Evolutionary conservation across 768 basidiomycete genomes (phyloP).

Genomic region (Suillus brevipes): DNA sequence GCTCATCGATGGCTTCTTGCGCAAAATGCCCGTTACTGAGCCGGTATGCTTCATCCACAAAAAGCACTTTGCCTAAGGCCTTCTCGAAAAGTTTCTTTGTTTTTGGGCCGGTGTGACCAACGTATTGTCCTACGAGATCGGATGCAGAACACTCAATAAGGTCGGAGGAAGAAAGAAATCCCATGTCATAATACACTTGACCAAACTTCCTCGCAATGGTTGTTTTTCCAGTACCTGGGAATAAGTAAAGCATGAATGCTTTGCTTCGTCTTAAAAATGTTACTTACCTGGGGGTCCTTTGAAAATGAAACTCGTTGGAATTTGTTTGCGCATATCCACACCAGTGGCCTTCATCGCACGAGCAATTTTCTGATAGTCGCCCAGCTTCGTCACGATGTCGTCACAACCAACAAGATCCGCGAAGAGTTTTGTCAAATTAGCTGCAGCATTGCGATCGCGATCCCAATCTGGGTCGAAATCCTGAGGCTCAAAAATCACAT

Average conservation of each 20-base stretch:
- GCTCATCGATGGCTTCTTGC: conserved; percentile 70
- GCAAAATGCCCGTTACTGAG: conserved; percentile 62
- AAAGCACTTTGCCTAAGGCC: conserved; percentile 66
- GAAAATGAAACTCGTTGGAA: conserved; percentile 69
- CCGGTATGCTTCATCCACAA: conserved; percentile 73
- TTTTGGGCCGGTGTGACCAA: conserved; percentile 74
- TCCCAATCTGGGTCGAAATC: conserved; percentile 69
- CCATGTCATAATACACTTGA: conserved; percentile 64
- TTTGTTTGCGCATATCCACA: conserved; percentile 46
- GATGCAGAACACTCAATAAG: conserved; percentile 70
- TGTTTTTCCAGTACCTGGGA: conserved; percentile 61
- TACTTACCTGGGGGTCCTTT: conserved; percentile 67
- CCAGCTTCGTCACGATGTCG: conserved; percentile 48
- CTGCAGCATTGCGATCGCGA: conserved; percentile 45
- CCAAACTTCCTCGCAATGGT: conserved; percentile 64
- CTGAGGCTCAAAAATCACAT: conserved; percentile 38
- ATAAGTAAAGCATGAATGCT: neutral
- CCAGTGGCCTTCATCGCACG: conserved; percentile 39
- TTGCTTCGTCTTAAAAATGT: neutral
- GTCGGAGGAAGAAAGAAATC: conserved; percentile 48
- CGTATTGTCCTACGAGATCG: conserved; percentile 67
- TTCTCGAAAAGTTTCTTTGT: conserved; percentile 59
- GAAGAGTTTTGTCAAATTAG: conserved; percentile 57
- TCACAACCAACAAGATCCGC: conserved; percentile 64
- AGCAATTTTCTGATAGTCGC: conserved; percentile 54